Evolutionary conservation across 768 basidiomycete genomes (phyloP), one percentile per base, ranked within the genome.

Genomic region (Tylopilus sp.): DNA sequence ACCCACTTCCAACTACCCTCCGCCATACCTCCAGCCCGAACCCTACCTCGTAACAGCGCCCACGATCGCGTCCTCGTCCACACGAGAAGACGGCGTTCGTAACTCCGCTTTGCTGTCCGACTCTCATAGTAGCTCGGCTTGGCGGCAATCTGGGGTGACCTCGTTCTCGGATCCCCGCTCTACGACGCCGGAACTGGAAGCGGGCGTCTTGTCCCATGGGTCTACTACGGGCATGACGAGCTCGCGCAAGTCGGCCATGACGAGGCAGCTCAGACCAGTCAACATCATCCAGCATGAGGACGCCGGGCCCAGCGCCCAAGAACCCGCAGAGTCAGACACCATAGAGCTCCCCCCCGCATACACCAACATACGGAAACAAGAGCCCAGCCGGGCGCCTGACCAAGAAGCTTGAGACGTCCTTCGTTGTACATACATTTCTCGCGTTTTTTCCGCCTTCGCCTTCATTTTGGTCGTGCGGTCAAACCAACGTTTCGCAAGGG

Each of bases 221-320:
- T 65, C 64, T 11, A 58, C 66, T 26, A 34, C 59, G 2, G 52
- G 50, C 45, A 31, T 64, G 49, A 60, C 52, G 24, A 65, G 61
- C 48, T 71, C 70, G 38, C 69, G 63, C 57, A 64, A 79, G 48
- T 74, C 74, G 10, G 68, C 74, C 3, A 65, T 65, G 36, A 68
- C 77, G 48, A 74, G 84, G 34, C 73, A 70, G 56, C 72, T 89
- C 72, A 74, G 89, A 42, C 78, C 87, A 1, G 82, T 92, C 30
- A 91, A 92, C 63, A 81, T 90, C 61, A 79, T 92, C 41, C 90
- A 92, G 69, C 90, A 92, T 60, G 88, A 91, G 57, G 90, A 92
- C 64, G 90, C 87, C 0, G 89, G 90, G 2, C 71, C 52, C 57
- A 49, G 37, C 62, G 45, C 51, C 19, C 55, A 53, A 44, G 66